These are phyloP conservation scores for Rosa persica DNA, from an alignment of 306 rosid genomes.

Conservation along the genomic window DNA sequence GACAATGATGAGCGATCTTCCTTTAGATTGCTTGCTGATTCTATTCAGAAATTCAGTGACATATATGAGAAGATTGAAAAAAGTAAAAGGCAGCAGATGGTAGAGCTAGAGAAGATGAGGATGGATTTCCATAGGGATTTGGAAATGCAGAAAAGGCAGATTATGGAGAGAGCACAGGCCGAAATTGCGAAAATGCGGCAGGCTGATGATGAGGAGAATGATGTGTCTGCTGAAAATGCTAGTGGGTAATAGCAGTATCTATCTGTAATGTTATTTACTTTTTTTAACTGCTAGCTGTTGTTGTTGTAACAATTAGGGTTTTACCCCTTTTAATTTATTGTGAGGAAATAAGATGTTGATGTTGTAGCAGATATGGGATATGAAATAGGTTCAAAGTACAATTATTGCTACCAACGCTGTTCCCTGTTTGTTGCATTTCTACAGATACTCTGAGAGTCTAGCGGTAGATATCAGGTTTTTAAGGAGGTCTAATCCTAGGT, in stretches of 20 bases:
- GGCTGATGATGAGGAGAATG: constrained; percentile 56
- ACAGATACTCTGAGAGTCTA: background rate
- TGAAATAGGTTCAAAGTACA: constrained; percentile 20
- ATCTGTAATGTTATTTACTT: constrained; percentile 34
- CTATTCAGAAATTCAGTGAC: constrained; percentile 67
- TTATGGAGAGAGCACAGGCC: constrained; percentile 63
- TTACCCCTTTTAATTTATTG: constrained; percentile 17
- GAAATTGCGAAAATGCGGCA: constrained; percentile 67
- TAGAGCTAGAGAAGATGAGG: constrained; percentile 86
- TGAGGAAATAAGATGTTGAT: constrained; percentile 42
- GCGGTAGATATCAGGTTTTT: background rate
- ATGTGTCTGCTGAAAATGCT: constrained; percentile 50
- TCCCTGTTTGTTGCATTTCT: background rate
- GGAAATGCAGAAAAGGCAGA: constrained; percentile 71
- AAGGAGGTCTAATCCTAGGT: background rate
- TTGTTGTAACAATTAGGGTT: constrained; percentile 39
- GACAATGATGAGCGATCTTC: constrained; percentile 49
- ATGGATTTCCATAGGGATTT: constrained; percentile 73
- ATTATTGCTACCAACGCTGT: background rate
- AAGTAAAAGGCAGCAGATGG: constrained; percentile 68
- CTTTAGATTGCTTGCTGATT: constrained; percentile 68
- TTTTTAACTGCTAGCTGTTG: constrained; percentile 40
- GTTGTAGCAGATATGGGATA: constrained; percentile 28
- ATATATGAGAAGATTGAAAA: constrained; percentile 78
- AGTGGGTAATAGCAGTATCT: constrained; percentile 35